Percentiles rank a stretch among this genome's conserved stretches.
These are phyloP conservation scores for Peronosclerospora sorghi DNA, from an alignment of 352 stramenopile species.

Conservation along the genomic window DNA sequence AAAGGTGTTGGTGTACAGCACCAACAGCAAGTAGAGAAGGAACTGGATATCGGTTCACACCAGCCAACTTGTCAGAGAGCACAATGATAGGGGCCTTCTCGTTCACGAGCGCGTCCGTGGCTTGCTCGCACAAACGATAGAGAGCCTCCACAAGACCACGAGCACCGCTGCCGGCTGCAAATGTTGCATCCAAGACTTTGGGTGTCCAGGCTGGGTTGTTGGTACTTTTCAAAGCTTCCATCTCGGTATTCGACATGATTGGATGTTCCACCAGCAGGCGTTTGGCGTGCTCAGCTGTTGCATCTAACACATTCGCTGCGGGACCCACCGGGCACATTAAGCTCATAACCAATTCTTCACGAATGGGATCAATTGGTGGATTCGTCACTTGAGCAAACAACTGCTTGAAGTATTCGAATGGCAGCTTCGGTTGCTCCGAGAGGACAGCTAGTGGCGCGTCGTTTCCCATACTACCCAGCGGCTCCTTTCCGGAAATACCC, in stretches of 20 bases:
- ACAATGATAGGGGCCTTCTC: slow-evolving; percentile 71
- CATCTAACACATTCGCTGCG: slow-evolving; percentile 90
- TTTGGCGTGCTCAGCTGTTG: slow-evolving; percentile 53
- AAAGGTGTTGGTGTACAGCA: slow-evolving; percentile 93
- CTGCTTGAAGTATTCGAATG: slow-evolving; percentile 98
- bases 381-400: slow-evolving; percentile 93
- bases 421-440: slow-evolving; percentile 86
- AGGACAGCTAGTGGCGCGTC: slow-evolving; percentile 90
- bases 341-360: slow-evolving; percentile 96
- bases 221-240: slow-evolving; percentile 86
- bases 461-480: slow-evolving; percentile 93
- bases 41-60: slow-evolving; percentile 83
- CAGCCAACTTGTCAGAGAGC: slow-evolving; percentile 88
- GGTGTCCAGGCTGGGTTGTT: slow-evolving; percentile 45
- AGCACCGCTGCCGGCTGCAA: slow-evolving; percentile 40
- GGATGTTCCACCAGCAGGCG: slow-evolving; percentile 90
- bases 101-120: slow-evolving; percentile 85
- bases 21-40: slow-evolving; percentile 90
- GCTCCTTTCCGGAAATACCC: slow-evolving; percentile 89
- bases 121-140: slow-evolving; percentile 89
- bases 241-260: slow-evolving; percentile 88
- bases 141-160: slow-evolving; percentile 77
- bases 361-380: slow-evolving; percentile 95
- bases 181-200: slow-evolving; percentile 53
- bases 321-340: slow-evolving; percentile 92